Conservation (phyloP, 129 eudicot species). For the Saposhnikovia divaricata region DNA sequence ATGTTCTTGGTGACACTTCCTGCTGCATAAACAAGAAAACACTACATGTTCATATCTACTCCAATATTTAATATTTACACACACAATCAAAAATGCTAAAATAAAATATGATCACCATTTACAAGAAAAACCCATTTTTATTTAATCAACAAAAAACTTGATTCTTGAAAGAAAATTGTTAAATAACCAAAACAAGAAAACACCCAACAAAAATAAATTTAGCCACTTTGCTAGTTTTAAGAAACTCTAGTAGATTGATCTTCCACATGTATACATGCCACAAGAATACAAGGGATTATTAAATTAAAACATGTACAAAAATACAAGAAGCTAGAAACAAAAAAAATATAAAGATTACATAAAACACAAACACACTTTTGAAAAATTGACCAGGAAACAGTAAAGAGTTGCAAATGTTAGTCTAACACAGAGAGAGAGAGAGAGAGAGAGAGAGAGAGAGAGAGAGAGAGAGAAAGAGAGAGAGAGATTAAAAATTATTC, state of each 20-base stretch:
- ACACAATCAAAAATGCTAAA: neutral
- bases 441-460: too few relatives aligned
- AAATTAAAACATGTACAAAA: too few relatives aligned
- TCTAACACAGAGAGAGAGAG: too few relatives aligned
- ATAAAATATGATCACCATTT: neutral
- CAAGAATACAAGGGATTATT: constrained; percentile 1
- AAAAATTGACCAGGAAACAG: too few relatives aligned
- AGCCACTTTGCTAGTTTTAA: constrained; percentile 1
- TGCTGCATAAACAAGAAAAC: neutral
- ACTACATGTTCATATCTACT: neutral
- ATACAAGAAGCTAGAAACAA: neutral
- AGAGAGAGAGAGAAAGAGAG: too few relatives aligned
- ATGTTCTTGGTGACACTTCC: constrained; percentile 10
- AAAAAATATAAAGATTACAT: neutral
- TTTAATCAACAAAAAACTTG: neutral
- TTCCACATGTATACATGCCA: neutral
- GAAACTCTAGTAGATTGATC: neutral
- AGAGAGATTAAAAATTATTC: neutral
- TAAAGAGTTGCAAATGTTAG: too few relatives aligned
- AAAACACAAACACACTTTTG: neutral
- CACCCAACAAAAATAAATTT: neutral
- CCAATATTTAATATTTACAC: neutral
- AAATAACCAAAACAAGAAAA: neutral
- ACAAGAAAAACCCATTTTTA: neutral
- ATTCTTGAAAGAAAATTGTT: neutral